phyloP scores from a whole-genome alignment of 805 yeast species.

The Lipomyces oligophaga region DNA sequence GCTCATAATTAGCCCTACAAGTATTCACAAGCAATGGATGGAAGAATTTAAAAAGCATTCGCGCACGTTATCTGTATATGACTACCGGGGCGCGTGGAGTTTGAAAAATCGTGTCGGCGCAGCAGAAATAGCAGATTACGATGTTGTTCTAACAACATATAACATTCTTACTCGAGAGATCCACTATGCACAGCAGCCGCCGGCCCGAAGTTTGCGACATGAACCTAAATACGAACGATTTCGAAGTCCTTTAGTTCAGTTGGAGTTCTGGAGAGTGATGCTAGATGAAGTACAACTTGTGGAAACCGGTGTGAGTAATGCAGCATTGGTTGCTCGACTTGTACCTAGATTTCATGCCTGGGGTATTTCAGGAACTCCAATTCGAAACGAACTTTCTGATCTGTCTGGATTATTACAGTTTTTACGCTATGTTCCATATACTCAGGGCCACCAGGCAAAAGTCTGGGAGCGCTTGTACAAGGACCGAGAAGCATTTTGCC shows the following conservation, averaged over 20 bases:
- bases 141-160: constrained; percentile 79
- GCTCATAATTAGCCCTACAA: constrained; percentile 77
- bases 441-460: constrained; percentile 37
- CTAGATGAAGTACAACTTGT: constrained; percentile 96
- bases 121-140: constrained; percentile 55
- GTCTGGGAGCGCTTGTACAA: constrained; percentile 43
- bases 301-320: constrained; percentile 63
- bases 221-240: constrained; percentile 25
- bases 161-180: constrained; percentile 66
- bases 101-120: constrained; percentile 40
- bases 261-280: constrained; percentile 85
- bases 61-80: constrained; percentile 56
- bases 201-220: constrained; percentile 40
- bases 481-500: constrained; percentile 44
- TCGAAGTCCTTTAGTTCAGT: constrained; percentile 68
- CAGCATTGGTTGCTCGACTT: constrained; percentile 73
- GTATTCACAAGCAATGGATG: constrained; percentile 82
- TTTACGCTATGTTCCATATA: constrained; percentile 62
- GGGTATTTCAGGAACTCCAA: constrained; percentile 97
- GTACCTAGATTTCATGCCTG: constrained; percentile 86
- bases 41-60: constrained; percentile 63
- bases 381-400: constrained; percentile 62
- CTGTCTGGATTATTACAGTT: constrained; percentile 68
- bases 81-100: constrained; percentile 45
- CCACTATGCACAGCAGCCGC: constrained; percentile 74